These are phyloP conservation scores for Fusarium dlaminii DNA, from an alignment of 2,329 filamentous ascomycete genomes.

Conservation along the genomic window DNA sequence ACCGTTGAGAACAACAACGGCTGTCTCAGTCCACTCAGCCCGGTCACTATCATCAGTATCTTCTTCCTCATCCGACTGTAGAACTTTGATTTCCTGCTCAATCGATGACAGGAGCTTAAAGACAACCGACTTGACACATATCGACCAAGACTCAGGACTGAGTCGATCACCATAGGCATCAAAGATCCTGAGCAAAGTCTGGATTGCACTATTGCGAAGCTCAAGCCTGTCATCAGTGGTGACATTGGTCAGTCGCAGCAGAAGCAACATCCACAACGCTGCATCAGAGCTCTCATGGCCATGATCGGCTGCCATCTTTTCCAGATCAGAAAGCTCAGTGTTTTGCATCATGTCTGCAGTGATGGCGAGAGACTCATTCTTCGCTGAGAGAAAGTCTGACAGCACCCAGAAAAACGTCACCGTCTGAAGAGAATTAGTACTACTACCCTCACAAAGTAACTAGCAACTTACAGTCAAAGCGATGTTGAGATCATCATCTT, in stretches of 20 bases:
- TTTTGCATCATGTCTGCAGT: conserved; percentile 65
- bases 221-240: conserved; percentile 78
- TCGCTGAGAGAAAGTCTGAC: conserved; percentile 81
- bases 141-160: conserved; percentile 80
- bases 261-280: conserved; percentile 80
- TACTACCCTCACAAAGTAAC: too few relatives aligned
- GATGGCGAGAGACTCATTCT: conserved; percentile 66
- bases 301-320: conserved; percentile 66
- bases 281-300: conserved; percentile 71
- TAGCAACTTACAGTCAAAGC: conserved; percentile 77
- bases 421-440: conserved; percentile 61
- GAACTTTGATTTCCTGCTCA: conserved; percentile 61
- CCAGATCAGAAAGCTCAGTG: conserved; percentile 61
- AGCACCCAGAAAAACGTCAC: conserved; percentile 97
- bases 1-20: conserved; percentile 77
- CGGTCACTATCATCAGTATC: conserved; percentile 54
- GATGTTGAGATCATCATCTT: conserved; percentile 93
- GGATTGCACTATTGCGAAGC: conserved; percentile 86
- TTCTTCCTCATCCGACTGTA: conserved; percentile 50
- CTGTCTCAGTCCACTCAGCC: conserved; percentile 77
- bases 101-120: conserved; percentile 80
- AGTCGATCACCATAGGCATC: conserved; percentile 89
- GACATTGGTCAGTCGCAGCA: conserved; percentile 76
- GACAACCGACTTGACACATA: conserved; percentile 82
- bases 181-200: conserved; percentile 90